These are phyloP conservation scores for Carnegiea gigantea DNA, from an alignment of 179 eudicot species.

Conservation along the genomic window DNA sequence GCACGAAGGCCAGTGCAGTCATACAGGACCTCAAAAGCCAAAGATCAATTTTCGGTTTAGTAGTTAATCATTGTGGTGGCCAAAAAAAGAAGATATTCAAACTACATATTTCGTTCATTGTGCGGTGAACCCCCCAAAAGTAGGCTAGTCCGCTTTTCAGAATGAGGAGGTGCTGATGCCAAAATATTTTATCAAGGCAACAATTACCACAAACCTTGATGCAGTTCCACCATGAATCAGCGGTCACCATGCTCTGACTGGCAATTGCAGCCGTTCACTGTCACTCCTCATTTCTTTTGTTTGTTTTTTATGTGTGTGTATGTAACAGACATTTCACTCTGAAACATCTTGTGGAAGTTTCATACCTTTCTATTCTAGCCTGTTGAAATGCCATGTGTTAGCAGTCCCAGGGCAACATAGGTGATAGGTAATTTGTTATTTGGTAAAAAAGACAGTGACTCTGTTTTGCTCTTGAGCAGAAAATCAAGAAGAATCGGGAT, in stretches of 20 bases:
- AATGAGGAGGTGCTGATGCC: background rate
- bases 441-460: background rate
- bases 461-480: conserved; percentile 33
- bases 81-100: too few species aligned
- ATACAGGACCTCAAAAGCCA: too few species aligned
- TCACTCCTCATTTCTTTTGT: background rate
- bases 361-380: background rate
- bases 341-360: background rate
- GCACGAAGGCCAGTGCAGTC: too few species aligned
- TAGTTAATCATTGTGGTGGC: too few species aligned
- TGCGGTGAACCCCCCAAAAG: too few species aligned
- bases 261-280: too few species aligned
- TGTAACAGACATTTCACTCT: background rate
- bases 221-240: too few species aligned
- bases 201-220: background rate
- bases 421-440: background rate
- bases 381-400: background rate
- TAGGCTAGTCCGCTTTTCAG: background rate
- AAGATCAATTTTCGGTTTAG: too few species aligned
- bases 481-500: conserved; percentile 73
- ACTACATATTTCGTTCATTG: too few species aligned
- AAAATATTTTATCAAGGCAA: too few species aligned
- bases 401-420: background rate
- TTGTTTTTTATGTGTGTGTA: background rate
- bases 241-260: too few species aligned